These are phyloP conservation scores for Tuber magnatum DNA, from an alignment of 495 filamentous ascomycete genomes.

Conservation along the genomic window DNA sequence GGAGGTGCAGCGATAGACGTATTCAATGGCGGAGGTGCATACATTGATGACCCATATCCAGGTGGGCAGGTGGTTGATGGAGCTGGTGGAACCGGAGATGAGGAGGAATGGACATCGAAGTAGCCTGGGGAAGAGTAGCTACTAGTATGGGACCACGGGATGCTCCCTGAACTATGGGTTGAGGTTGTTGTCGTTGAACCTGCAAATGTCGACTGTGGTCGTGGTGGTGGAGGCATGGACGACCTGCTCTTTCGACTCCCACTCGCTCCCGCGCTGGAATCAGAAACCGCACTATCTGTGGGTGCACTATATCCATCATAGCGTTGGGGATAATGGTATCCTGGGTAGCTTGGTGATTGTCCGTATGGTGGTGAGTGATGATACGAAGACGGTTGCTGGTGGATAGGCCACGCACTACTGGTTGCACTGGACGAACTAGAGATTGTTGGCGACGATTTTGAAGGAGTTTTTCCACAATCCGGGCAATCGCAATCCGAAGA, in stretches of 20 bases:
- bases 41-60: slow-evolving; percentile 31
- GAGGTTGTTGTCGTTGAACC: slow-evolving; percentile 28
- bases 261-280: slow-evolving; percentile 20
- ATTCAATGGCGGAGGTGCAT: slow-evolving; percentile 35
- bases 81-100: slow-evolving; percentile 25
- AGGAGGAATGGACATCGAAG: slow-evolving; percentile 27
- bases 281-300: slow-evolving; percentile 17
- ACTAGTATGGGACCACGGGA: slow-evolving; percentile 28
- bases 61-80: slow-evolving; percentile 37
- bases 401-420: slow-evolving; percentile 23
- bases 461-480: slow-evolving; percentile 35
- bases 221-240: slow-evolving; percentile 37
- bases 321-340: slow-evolving; percentile 22
- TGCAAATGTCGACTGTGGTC: slow-evolving; percentile 35
- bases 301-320: slow-evolving; percentile 27
- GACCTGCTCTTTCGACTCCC: slow-evolving; percentile 32
- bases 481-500: slow-evolving; percentile 39
- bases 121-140: slow-evolving; percentile 23
- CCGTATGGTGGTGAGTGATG: slow-evolving; percentile 18
- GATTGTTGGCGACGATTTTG: slow-evolving; percentile 26
- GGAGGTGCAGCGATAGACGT: slow-evolving; percentile 20
- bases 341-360: slow-evolving; percentile 10
- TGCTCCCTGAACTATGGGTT: slow-evolving; percentile 21
- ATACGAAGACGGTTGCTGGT: slow-evolving; percentile 27
- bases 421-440: slow-evolving; percentile 29